These are phyloP conservation scores for Talaromyces amestolkiae DNA, from an alignment of 2,329 filamentous ascomycete species.

Conservation along the genomic window DNA sequence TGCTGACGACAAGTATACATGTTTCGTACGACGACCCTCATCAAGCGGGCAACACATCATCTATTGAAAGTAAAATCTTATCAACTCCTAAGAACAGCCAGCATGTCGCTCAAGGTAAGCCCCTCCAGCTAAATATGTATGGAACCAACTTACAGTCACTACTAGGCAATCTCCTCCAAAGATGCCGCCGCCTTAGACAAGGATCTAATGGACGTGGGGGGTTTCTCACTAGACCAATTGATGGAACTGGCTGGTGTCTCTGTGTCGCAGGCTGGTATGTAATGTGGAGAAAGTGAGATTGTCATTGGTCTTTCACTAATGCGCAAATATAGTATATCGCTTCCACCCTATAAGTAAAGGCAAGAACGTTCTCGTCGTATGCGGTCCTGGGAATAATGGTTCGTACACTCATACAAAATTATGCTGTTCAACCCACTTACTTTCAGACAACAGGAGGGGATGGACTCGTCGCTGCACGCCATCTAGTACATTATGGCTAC, in stretches of 20 bases:
- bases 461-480: constrained; percentile 88
- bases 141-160: not conserved
- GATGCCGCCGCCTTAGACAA: constrained; percentile 85
- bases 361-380: constrained; percentile 77
- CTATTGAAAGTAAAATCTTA: constrained; percentile 14
- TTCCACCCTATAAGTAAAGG: constrained; percentile 74
- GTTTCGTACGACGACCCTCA: constrained; percentile 23
- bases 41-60: constrained; percentile 13
- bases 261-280: constrained; percentile 78
- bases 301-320: not conserved
- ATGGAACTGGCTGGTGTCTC: constrained; percentile 96
- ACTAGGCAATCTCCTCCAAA: constrained; percentile 78
- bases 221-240: constrained; percentile 91
- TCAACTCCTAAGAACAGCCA: constrained; percentile 32
- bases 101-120: constrained; percentile 43
- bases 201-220: constrained; percentile 83
- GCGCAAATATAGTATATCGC: constrained; percentile 64
- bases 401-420: constrained; percentile 16
- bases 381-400: constrained; percentile 73
- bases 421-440: too few species aligned
- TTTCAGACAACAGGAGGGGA: constrained; percentile 66
- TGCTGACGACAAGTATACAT: constrained; percentile 24
- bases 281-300: not conserved
- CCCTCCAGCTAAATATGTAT: not conserved
- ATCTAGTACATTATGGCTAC: constrained; percentile 90